These are phyloP conservation scores for Cinchona pubescens DNA, from an alignment of 257 asterid species.

Conservation along the genomic window DNA sequence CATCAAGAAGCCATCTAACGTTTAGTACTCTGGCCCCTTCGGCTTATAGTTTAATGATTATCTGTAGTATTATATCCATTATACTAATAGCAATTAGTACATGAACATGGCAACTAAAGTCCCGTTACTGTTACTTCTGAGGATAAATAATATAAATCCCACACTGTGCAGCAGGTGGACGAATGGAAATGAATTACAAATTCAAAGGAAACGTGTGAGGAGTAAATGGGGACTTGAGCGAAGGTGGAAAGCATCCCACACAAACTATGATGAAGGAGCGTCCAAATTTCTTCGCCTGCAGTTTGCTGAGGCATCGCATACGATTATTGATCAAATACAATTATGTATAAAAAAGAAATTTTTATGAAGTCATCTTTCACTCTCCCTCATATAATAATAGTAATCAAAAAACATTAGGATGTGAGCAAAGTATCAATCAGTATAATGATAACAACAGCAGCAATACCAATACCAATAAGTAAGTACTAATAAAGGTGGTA, in stretches of 20 bases:
- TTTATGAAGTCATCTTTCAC: background rate
- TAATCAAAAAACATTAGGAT: background rate
- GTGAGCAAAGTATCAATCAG: background rate
- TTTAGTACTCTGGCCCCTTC: too few species aligned
- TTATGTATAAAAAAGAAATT: background rate
- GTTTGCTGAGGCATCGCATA: background rate
- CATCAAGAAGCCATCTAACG: too few species aligned
- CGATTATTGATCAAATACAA: background rate
- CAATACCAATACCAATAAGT: too few species aligned
- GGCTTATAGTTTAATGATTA: background rate
- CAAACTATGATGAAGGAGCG: constrained; percentile 62
- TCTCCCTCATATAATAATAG: background rate
- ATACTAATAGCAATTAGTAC: too few species aligned
- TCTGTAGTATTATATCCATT: too few species aligned
- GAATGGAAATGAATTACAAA: background rate
- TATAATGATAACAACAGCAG: background rate
- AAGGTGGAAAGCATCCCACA: constrained; percentile 93
- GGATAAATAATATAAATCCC: background rate
- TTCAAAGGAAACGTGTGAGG: background rate
- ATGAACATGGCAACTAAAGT: background rate
- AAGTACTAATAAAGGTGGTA: constrained; percentile 18
- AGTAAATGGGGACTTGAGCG: constrained; percentile 74
- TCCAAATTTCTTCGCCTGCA: constrained; percentile 77
- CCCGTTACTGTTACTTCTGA: too few species aligned
- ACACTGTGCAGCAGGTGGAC: background rate